Evolutionary conservation across 805 yeast genomes (phyloP), one percentile per base, ranked within the genome.

Genomic region (Pichia manshurica): DNA sequence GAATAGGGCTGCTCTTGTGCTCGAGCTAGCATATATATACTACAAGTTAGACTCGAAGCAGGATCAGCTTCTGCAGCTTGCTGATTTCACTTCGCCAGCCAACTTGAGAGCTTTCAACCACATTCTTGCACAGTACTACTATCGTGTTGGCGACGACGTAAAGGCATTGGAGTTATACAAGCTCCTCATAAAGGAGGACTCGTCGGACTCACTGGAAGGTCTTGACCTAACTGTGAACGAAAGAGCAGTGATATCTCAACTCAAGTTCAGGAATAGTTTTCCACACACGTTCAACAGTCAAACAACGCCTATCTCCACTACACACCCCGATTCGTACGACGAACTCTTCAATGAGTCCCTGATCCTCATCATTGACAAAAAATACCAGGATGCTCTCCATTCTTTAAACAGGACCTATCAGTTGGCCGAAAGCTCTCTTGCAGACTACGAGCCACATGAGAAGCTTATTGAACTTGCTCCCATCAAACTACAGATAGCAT

Each of bases 191-290:
- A 13, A 20, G 7, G 28, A 20, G 33, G 66, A 65, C 5, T 63
- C 77, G 48, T 58, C 71, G 35, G 43, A 38, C 3, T n/a, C 29
- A 3, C 19, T 31, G 46, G 82, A 74, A 54, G 56, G 56, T 20
- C 56, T 70, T 33, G 90, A 83, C 61, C 59, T 82, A 47, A 57
- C 69, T 25, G 82, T 81, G 39, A 84, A 84, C 59, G 85, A 83
- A 62, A 72, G 82, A 50, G 88, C 90, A 3, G 72, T 79, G n/a
- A 64, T 77, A 21, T 78, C 86, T 10, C 85, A 78, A 58, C 40
- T 60, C 42, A 59, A 59, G 32, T 45, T 37, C 13, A 39, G 41
- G 17, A 45, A 48, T 22, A 53, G 41, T 25, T 45, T 31, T 12
- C 21, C 43, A 19, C 1, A 33, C 41, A 5, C 38, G 25, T 16